Percentiles rank a stretch among this genome's conserved stretches.
Evolutionary conservation across 768 basidiomycete species (phyloP).

Genomic region (Tylopilus plumbeoviolaceoides): DNA sequence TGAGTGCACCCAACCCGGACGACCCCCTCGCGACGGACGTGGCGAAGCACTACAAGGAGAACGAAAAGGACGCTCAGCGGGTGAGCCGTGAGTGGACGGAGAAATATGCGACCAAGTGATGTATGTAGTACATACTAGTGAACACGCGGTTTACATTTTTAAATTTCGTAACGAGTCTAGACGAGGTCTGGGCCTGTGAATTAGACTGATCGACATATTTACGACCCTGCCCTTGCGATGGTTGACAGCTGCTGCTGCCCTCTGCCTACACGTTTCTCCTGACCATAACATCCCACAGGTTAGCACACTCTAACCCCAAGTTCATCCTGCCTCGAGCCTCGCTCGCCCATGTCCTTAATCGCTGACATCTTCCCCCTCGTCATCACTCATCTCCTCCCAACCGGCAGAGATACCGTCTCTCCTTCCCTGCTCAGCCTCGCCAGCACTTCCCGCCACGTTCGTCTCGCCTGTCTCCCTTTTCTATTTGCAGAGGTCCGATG

Average conservation of each 20-base stretch:
- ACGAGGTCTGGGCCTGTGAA: slow-evolving; percentile 24
- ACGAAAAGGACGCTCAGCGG: slow-evolving; percentile 88
- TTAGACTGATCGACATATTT: slow-evolving; percentile 16
- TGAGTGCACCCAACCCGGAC: slow-evolving; percentile 95
- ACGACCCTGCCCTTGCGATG: slow-evolving; percentile 11
- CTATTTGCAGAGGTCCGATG: slow-evolving; percentile 32
- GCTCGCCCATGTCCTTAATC: slow-evolving; percentile 28
- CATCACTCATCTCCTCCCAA: slow-evolving; percentile 23
- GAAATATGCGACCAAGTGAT: slow-evolving; percentile 59
- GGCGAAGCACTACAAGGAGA: slow-evolving; percentile 98
- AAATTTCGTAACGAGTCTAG: slow-evolving; percentile 20
- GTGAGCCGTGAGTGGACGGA: slow-evolving; percentile 96
- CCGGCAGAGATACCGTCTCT: neutral
- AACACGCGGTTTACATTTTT: slow-evolving; percentile 1
- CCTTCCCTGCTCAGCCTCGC: slow-evolving; percentile 24
- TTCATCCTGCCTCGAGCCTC: neutral
- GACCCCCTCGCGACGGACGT: slow-evolving; percentile 93
- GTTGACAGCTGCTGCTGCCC: slow-evolving; percentile 8
- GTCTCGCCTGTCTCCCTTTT: slow-evolving; percentile 28
- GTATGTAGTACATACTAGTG: neutral
- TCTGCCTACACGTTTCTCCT: slow-evolving; percentile 2
- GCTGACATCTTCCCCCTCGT: slow-evolving; percentile 34
- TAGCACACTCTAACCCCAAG: neutral
- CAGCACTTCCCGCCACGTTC: slow-evolving; percentile 22
- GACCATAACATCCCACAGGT: slow-evolving; percentile 2